These are phyloP conservation scores for Penicillium sp. DNA, from an alignment of 2,329 filamentous ascomycete species.

Conservation along the genomic window DNA sequence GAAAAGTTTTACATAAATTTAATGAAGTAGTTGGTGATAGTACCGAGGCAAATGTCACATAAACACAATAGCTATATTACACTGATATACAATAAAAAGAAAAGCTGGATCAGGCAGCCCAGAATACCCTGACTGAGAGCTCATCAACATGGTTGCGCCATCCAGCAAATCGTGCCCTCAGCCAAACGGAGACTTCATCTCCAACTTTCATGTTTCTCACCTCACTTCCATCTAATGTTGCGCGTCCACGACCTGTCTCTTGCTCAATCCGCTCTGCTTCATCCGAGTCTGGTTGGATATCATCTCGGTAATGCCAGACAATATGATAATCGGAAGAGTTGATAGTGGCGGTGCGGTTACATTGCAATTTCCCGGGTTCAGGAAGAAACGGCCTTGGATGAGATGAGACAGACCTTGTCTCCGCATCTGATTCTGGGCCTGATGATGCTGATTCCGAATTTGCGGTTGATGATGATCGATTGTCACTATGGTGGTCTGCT, in stretches of 20 bases:
- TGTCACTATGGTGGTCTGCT: not conserved
- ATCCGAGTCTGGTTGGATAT: slow-evolving; percentile 25
- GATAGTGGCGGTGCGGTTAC: slow-evolving; percentile 23
- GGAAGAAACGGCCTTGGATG: slow-evolving; percentile 28
- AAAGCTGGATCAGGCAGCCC: slow-evolving; percentile 22
- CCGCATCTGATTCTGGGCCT: slow-evolving; percentile 10
- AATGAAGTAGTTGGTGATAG: too few species aligned
- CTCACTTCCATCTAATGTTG: slow-evolving; percentile 31
- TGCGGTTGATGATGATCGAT: not conserved
- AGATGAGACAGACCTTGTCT: not conserved
- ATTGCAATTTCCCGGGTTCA: slow-evolving; percentile 26
- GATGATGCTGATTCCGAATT: not conserved
- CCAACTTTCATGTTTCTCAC: slow-evolving; percentile 33
- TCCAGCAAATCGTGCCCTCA: slow-evolving; percentile 32
- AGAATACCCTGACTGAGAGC: slow-evolving; percentile 32
- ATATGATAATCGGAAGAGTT: slow-evolving; percentile 24
- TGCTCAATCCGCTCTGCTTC: slow-evolving; percentile 30
- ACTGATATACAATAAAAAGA: not conserved
- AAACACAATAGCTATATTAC: too few species aligned
- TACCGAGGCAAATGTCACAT: too few species aligned
- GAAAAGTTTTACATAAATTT: too few species aligned
- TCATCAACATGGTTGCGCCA: slow-evolving; percentile 34
- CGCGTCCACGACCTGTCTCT: slow-evolving; percentile 29
- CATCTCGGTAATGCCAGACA: slow-evolving; percentile 34
- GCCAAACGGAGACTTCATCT: slow-evolving; percentile 37